phyloP scores from a whole-genome alignment of 2,329 filamentous ascomycete genomes.

The Davidsoniella neocaledoniae region DNA sequence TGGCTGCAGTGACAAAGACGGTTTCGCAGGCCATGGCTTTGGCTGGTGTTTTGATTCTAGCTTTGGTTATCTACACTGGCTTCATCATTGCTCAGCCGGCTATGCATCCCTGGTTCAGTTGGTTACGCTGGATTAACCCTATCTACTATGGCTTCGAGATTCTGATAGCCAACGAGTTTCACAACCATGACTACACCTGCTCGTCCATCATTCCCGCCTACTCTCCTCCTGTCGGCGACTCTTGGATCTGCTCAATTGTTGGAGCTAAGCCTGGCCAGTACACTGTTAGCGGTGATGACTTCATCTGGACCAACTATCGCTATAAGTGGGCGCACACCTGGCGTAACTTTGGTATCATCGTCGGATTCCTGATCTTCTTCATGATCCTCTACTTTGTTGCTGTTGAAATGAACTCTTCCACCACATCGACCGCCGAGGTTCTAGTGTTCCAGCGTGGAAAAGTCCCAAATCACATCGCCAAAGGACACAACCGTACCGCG shows the following conservation, averaged over 20 bases:
- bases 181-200: constrained; percentile 39
- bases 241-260: constrained; percentile 35
- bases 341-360: constrained; percentile 53
- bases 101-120: constrained; percentile 58
- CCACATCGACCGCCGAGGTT: constrained; percentile 47
- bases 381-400: constrained; percentile 45
- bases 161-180: constrained; percentile 54
- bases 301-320: constrained; percentile 35
- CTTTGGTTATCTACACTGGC: constrained; percentile 43
- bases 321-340: constrained; percentile 43
- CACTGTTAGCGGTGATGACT: constrained; percentile 44
- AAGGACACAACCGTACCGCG: constrained; percentile 17
- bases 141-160: constrained; percentile 60
- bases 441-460: constrained; percentile 47
- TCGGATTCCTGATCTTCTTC: constrained; percentile 48
- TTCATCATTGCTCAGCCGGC: constrained; percentile 34
- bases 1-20: constrained; percentile 54
- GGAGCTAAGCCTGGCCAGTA: constrained; percentile 36
- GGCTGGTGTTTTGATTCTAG: constrained; percentile 37
- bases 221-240: constrained; percentile 24
- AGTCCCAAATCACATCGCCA: constrained; percentile 26
- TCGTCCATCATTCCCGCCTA: constrained; percentile 31
- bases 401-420: constrained; percentile 47
- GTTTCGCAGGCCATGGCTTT: constrained; percentile 39
- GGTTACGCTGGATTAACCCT: constrained; percentile 62